Evolutionary conservation across 371 early-diverging fungal species (phyloP), one percentile per base, ranked within the genome.

Genomic region (Umbelopsis sp.): DNA sequence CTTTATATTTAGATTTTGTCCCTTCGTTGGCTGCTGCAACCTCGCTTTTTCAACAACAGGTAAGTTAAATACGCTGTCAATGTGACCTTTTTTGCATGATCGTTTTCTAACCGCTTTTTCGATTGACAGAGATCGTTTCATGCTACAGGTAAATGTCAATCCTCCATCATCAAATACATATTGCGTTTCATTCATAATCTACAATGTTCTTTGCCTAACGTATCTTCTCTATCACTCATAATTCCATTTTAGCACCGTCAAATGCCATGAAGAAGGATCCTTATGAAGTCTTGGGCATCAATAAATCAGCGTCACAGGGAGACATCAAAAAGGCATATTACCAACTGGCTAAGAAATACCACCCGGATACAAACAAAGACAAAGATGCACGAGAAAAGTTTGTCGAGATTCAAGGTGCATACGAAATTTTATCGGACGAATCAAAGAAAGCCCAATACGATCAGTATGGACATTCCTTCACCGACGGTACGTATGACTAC

Each of bases 261-360:
- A 44, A 41, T 12, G 71, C 71, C 4, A 38, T 72, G 24, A 90
- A 92, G 70, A 80, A 86, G 48, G 95, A 97, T 72, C 87, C 88
- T 35, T 98, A 97, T 76, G 85, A 91, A 38, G 84, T 93, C 5
- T 82, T 98, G 46, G 96, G 96, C 1, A 90, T 97, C 3, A 70
- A 78, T 37, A 92, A 91, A 73, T 83, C 80, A 24, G 92, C 98
- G 0, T 86, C 91, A 18, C 86, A 88, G 46, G 73, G 83, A 32
- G 97, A 97, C 63, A 96, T 98, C 78, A 98, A 98, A 75, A 95
- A 96, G 79, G 94, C 96, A 6, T 98, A 98, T 81, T 96, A 96
- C 77, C 76, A 93, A 89, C 81, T 95, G 50, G 98, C 97, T 14
- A 95, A 96, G 76, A 90, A 97, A 77, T 96, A 92, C 78, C 98